Conservation (phyloP, 345 rosid species). For the thale cress (Arabidopsis thaliana) region TAIR10.1 NC_003070.9:20645501-20646000, state of each 20-base stretch:
- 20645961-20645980: conserved; percentile 90
- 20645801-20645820: conserved; percentile 88
- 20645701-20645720: neutral
- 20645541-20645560: conserved; percentile 84
- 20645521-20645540: conserved; percentile 92
- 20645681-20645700: neutral
- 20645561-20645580: conserved; percentile 83
- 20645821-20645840: conserved; percentile 93
- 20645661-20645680: neutral
- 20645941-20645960: conserved; percentile 79
- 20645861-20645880: conserved; percentile 67
- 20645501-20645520: conserved; percentile 96
- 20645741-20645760: conserved; percentile 22
- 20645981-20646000: conserved; percentile 72
- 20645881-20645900: conserved; percentile 91
- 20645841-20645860: conserved; percentile 85
- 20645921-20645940: conserved; percentile 83
- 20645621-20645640: conserved; percentile 60
- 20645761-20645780: conserved; percentile 86
- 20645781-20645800: conserved; percentile 93
- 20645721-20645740: conserved; percentile 6
- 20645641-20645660: conserved; percentile 15
- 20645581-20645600: conserved; percentile 90
- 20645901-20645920: conserved; percentile 90
- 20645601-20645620: conserved; percentile 96